These are phyloP conservation scores for Allium sativum DNA, from an alignment of 106 monocot species.

Conservation along the genomic window DNA sequence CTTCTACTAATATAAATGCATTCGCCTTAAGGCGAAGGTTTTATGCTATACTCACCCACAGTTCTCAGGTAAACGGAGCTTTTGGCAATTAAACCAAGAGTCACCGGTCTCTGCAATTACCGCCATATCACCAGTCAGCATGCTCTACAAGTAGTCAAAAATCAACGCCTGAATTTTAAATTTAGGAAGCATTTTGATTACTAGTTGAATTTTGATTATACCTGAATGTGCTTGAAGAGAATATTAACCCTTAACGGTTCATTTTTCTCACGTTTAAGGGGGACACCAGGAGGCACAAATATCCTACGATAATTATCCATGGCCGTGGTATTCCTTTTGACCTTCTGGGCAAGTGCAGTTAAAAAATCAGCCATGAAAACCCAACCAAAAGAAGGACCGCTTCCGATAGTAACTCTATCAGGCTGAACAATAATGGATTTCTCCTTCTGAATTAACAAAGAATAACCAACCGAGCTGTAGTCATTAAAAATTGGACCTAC, in stretches of 20 bases:
- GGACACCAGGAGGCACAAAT: slow-evolving; percentile 20
- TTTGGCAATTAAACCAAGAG: slow-evolving; percentile 54
- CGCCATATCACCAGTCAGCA: slow-evolving; percentile 27
- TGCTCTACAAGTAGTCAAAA: slow-evolving; percentile 10
- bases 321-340: slow-evolving; percentile 29
- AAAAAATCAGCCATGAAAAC: slow-evolving; percentile 43
- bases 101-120: slow-evolving; percentile 44
- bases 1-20: not conserved
- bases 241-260: slow-evolving; percentile 39
- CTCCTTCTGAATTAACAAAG: slow-evolving; percentile 37
- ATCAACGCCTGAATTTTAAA: not conserved
- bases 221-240: slow-evolving; percentile 51
- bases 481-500: slow-evolving; percentile 39
- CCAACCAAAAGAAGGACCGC: slow-evolving; percentile 35
- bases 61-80: slow-evolving; percentile 31
- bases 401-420: slow-evolving; percentile 28
- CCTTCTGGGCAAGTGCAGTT: slow-evolving; percentile 23
- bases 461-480: slow-evolving; percentile 56
- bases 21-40: too few relatives aligned
- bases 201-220: not conserved
- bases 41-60: slow-evolving; percentile 18
- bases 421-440: slow-evolving; percentile 32
- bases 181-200: not conserved
- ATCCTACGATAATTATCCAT: slow-evolving; percentile 34
- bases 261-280: slow-evolving; percentile 13